Percentiles rank a stretch among this genome's conserved stretches.
Conservation (phyloP, 768 basidiomycete genomes). For the Hygrophorus russula region DNA sequence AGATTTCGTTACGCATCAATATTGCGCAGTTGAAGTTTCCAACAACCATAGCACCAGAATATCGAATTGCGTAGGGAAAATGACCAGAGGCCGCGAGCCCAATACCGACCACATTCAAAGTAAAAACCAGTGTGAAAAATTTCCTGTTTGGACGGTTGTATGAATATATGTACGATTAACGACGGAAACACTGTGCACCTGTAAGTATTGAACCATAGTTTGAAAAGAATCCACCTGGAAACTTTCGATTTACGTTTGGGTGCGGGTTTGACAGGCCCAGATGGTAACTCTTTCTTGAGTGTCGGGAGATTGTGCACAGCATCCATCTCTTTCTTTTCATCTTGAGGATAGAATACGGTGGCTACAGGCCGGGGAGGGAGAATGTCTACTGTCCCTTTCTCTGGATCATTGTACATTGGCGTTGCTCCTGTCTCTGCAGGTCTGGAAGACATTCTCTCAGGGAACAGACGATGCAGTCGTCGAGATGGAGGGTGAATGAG, state of each 20-base stretch:
- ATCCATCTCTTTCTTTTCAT: constrained; percentile 28
- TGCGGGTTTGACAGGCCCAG: constrained; percentile 24
- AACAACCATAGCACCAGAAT: constrained; percentile 63
- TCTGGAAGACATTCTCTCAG: constrained; percentile 30
- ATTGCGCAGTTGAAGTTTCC: constrained; percentile 67
- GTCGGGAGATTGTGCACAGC: constrained; percentile 19
- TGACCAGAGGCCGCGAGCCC: constrained; percentile 47
- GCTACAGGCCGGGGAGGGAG: constrained; percentile 20
- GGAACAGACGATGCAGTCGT: constrained; percentile 5
- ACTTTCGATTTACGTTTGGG: constrained; percentile 41
- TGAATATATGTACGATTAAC: neutral
- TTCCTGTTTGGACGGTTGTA: constrained; percentile 31
- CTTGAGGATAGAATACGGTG: constrained; percentile 20
- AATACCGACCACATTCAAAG: constrained; percentile 49
- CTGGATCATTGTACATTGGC: constrained; percentile 38
- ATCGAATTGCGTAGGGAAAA: constrained; percentile 57
- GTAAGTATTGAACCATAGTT: constrained; percentile 75
- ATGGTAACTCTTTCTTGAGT: constrained; percentile 22
- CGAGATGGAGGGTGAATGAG: constrained; percentile 1
- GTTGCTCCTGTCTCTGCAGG: constrained; percentile 23
- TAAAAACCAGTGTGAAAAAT: constrained; percentile 55
- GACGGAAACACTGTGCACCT: constrained; percentile 25
- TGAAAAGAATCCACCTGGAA: constrained; percentile 40
- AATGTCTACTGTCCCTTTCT: constrained; percentile 45
- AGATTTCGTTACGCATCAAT: constrained; percentile 73